Percentiles rank a stretch among this genome's conserved stretches.
Evolutionary conservation across 78 protist genomes (phyloP).

Genomic region (Cyanophora paradoxa): DNA sequence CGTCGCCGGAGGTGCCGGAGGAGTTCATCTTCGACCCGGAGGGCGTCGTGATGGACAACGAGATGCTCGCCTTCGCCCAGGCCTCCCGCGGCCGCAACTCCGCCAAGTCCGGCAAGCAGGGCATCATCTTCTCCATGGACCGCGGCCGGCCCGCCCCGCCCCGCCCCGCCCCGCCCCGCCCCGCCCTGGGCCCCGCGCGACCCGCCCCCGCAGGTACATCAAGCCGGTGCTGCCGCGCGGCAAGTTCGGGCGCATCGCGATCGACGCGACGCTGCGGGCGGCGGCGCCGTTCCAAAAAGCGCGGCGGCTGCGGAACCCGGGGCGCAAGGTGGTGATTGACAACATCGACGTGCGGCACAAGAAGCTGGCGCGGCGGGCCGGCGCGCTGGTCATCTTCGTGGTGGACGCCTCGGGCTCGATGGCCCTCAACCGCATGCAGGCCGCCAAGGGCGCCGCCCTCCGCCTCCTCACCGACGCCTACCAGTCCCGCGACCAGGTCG

Average conservation of each 20-base stretch:
- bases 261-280: constrained; percentile 42
- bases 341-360: constrained; percentile 7
- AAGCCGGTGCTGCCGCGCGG: constrained; percentile 35
- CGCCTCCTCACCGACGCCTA: constrained; percentile 20
- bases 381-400: constrained; percentile 35
- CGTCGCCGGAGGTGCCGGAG: constrained; percentile 22
- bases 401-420: constrained; percentile 39
- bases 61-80: constrained; percentile 15
- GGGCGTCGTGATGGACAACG: constrained; percentile 30
- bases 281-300: constrained; percentile 31
- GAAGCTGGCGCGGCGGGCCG: constrained; percentile 37
- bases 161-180: no score
- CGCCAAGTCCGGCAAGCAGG: neutral
- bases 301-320: constrained; percentile 4
- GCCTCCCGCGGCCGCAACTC: no score
- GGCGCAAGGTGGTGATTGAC: neutral
- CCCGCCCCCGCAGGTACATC: constrained; percentile 18
- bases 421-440: constrained; percentile 50
- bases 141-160: no score
- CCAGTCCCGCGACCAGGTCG: constrained; percentile 32
- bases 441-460: constrained; percentile 32
- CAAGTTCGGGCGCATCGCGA: constrained; percentile 12
- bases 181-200: neutral
- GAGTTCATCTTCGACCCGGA: constrained; percentile 43
- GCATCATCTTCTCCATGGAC: constrained; percentile 21